Conservation (phyloP, 768 basidiomycete genomes). For the Mycena haematopus region DNA sequence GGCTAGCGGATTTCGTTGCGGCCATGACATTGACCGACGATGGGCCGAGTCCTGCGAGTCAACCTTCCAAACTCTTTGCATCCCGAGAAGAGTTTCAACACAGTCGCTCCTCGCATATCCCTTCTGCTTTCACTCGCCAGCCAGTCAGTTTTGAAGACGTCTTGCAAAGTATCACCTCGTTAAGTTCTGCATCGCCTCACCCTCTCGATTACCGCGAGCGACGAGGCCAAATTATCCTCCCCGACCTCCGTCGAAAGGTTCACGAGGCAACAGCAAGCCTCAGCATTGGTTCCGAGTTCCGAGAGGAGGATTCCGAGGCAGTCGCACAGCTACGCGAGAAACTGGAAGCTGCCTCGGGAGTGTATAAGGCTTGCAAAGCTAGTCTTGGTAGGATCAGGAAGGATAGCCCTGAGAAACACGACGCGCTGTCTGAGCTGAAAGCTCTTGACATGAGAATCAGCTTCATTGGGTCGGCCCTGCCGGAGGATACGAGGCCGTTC, state of each 20-base stretch:
- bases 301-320: background rate
- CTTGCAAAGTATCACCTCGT: background rate
- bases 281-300: background rate
- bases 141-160: background rate
- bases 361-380: background rate
- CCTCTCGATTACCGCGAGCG: background rate
- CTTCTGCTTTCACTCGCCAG: background rate
- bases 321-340: background rate
- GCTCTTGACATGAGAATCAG: background rate
- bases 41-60: background rate
- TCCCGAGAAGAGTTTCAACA: background rate
- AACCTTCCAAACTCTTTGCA: background rate
- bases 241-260: background rate
- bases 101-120: background rate
- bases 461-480: background rate
- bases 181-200: background rate
- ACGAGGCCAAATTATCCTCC: background rate
- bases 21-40: background rate
- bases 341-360: background rate
- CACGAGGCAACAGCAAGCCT: background rate
- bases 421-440: background rate
- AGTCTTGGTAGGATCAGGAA: background rate
- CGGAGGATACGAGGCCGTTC: too few relatives aligned
- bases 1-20: background rate
- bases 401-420: background rate